Evolutionary conservation across 176 grass and related monocot species (phyloP), one percentile per base, ranked within the genome.

Genomic region (Triticum urartu): DNA sequence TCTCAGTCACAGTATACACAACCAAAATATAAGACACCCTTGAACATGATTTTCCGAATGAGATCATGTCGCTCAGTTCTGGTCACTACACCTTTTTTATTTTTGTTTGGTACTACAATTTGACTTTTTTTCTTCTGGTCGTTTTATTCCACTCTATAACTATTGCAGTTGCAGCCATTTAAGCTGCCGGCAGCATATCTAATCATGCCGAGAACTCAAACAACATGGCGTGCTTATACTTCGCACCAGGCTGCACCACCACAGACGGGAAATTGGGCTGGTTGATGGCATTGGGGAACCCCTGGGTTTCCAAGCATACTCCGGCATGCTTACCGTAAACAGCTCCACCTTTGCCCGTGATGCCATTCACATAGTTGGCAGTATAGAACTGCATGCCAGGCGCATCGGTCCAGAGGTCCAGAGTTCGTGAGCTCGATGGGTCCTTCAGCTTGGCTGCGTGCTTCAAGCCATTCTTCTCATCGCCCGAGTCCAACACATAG

Each of bases 271-370:
- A 98, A 18, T 92, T 90, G 11, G 78, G 70, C 59, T 94, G 86
- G 77, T 95, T 95, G 42, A 98, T 92, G 63, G 93, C 93, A 91
- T 98, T 91, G 4, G 93, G 96, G 67, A 98, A 98, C 15, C 96
- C 96, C 87, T 98, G 93, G 42, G 96, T 98, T 89, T 98, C 93
- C 75, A 98, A 84, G 83, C 96, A 98, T 63, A 92, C 83, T n/a
- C 84, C 96, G 1, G 88, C 86, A 64, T 93, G 90, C 86, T 92
- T 95, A 54, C 59, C 68, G 39, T 95, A 95, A 30, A 88, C 82
- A 78, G 86, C 78, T 36, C 88, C 88, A n/a, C 75, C 88, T 81
- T 98, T 98, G 5, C 96, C 96, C 13, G 45, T 79, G 75, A 92
- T 84, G 84, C 85, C 92, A 85, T 81, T 17, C 0, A 94, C 86